Evolutionary conservation across 768 basidiomycete species (phyloP).

Genomic region (Pleurotus giganteus): DNA sequence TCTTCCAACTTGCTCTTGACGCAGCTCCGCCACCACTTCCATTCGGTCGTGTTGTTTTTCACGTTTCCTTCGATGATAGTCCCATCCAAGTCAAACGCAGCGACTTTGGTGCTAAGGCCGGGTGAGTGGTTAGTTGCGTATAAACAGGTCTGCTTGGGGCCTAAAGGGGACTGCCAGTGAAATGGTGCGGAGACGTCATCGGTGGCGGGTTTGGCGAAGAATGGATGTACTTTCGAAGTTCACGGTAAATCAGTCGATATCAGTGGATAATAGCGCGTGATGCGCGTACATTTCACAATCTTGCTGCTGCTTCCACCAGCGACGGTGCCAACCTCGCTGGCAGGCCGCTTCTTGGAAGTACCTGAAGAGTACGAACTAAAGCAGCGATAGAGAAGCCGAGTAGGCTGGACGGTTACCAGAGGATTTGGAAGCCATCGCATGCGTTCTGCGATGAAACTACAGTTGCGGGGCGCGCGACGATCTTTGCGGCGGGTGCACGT

Average conservation of each 20-base stretch:
- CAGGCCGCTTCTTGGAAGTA: background rate
- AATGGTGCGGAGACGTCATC: background rate
- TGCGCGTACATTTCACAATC: background rate
- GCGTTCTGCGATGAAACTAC: too few species aligned
- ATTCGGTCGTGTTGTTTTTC: constrained; percentile 32
- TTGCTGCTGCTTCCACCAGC: background rate
- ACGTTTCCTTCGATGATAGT: constrained; percentile 68
- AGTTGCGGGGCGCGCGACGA: too few species aligned
- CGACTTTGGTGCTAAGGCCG: constrained; percentile 47
- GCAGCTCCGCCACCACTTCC: constrained; percentile 72
- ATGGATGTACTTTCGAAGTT: background rate
- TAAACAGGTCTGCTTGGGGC: background rate
- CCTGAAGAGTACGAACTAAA: background rate
- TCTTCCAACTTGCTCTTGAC: constrained; percentile 66
- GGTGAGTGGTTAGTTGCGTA: constrained; percentile 1
- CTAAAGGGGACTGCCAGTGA: background rate
- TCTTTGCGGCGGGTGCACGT: too few species aligned
- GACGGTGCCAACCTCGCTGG: background rate
- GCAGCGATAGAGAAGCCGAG: background rate
- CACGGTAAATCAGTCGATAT: background rate
- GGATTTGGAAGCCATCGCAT: background rate
- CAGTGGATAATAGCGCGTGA: background rate
- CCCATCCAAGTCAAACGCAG: constrained; percentile 85
- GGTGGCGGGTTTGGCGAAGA: background rate
- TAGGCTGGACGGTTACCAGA: background rate